Base-by-base conservation (phyloP, 2,329 filamentous ascomycete species). In the Xylariales sp. region DNA sequence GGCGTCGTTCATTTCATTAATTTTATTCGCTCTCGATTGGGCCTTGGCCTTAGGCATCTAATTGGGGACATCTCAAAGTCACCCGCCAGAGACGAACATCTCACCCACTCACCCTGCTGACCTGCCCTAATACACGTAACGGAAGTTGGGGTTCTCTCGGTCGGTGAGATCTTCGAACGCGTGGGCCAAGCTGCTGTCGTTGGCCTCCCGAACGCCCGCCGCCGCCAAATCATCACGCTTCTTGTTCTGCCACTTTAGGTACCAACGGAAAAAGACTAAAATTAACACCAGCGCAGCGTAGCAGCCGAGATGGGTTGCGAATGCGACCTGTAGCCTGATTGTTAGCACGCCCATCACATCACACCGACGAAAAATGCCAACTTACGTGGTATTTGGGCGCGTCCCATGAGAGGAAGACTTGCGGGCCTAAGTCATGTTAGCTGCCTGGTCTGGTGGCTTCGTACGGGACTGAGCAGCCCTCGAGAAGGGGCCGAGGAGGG, bases 271-370 rank as follows among this genome's bases (percentile, higher is more conserved):
- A 68, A 80, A 83, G 2, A 88, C 59, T 23, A 91, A 84, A 4
- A 88, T 83, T 3, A 88, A 34, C 0, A 90, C 86, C 30, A 92
- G 82, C 34, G 87, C 79, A 0, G 82, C 80, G 76, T 93, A 93
- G 79, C 91, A 93, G 14, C 87, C 90, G 8, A 93, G 81, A 73
- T 93, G 90, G 0, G 89, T 90, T 5, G 88, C 83, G 67, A 92
- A 91, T 1, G 91, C 91, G 68, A 88, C 91, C 73, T 73, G 41
- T 32, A 1, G 32, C 43, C 5, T 41, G 5, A 52, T 48, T 36
- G 50, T 72, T 41, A 69, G 28, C 23, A 45, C 48, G 49, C 14
- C 43, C 16, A 66, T 36, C 45, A 43, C 3, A 6, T 3, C n/a
- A 41, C 49, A 12, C 7, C 3, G n/a, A 16, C 1, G 14, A 12